Evolutionary conservation across 2,329 filamentous ascomycete species (phyloP).

Genomic region (Orbilia oligospora): DNA sequence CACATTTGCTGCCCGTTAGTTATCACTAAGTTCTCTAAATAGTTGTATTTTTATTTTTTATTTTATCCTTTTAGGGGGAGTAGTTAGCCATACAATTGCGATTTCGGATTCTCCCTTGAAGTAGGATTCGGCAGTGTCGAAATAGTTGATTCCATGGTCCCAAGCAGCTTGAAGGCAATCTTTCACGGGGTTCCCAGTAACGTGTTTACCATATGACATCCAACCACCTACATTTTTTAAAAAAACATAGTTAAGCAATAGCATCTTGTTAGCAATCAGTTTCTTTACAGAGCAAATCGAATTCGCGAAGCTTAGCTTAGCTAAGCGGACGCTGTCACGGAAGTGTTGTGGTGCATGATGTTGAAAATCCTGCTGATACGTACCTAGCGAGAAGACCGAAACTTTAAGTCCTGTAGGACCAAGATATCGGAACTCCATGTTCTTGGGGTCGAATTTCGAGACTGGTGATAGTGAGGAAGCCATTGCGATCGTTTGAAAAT

Average conservation of each 20-base stretch:
- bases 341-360: neutral
- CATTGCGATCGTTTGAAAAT: constrained; percentile 33
- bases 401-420: constrained; percentile 69
- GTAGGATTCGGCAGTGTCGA: constrained; percentile 75
- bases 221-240: constrained; percentile 41
- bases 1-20: constrained; percentile 64
- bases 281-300: no score
- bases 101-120: constrained; percentile 75
- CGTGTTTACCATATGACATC: constrained; percentile 65
- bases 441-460: constrained; percentile 60
- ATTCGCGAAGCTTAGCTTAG: no score
- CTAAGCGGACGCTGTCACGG: no score
- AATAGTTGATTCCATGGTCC: constrained; percentile 75
- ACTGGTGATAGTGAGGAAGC: constrained; percentile 43
- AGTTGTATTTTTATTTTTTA: no score
- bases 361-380: neutral
- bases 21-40: constrained; percentile 65
- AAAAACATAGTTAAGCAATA: no score
- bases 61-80: no score
- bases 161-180: constrained; percentile 72
- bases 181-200: constrained; percentile 62
- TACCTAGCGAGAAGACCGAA: constrained; percentile 68
- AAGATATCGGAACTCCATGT: constrained; percentile 69
- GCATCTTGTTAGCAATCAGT: no score
- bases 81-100: constrained; percentile 64